These are phyloP conservation scores for Aspergillus viridinutans DNA, from an alignment of 2,329 filamentous ascomycete species.

Conservation along the genomic window DNA sequence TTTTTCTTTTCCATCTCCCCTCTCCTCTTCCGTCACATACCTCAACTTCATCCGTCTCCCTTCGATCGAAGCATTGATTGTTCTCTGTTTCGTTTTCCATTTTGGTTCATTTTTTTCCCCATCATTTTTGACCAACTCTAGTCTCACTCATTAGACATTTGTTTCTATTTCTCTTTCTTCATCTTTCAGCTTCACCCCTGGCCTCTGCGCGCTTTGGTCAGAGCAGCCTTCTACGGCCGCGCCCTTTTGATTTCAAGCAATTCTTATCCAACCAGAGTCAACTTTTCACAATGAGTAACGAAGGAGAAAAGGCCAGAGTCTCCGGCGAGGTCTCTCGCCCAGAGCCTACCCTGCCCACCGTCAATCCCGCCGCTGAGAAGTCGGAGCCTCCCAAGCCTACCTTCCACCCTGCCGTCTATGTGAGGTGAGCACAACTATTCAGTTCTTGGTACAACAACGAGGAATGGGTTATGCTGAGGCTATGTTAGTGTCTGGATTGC, in stretches of 20 bases:
- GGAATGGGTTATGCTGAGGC: conserved; percentile 12
- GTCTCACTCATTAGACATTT: conserved; percentile 20
- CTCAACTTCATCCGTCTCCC: conserved; percentile 3
- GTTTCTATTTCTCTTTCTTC: conserved; percentile 13
- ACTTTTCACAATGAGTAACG: conserved; percentile 53
- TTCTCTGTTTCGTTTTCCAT: conserved; percentile 1
- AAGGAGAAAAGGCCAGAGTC: conserved; percentile 75
- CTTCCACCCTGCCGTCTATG: conserved; percentile 82
- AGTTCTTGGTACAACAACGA: not conserved
- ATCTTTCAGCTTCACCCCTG: conserved; percentile 29
- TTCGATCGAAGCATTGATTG: not conserved
- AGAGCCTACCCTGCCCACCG: conserved; percentile 64
- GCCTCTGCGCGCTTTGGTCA: conserved; percentile 42
- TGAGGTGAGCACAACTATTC: conserved; percentile 48
- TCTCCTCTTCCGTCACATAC: conserved; percentile 4
- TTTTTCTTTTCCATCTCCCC: conserved; percentile 2
- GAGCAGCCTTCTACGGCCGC: conserved; percentile 41
- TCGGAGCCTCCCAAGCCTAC: conserved; percentile 58
- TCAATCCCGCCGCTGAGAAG: conserved; percentile 74
- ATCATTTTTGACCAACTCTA: conserved; percentile 20
- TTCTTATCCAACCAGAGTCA: conserved; percentile 43
- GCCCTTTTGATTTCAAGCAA: conserved; percentile 46
- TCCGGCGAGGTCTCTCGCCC: conserved; percentile 62
- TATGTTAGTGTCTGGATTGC: conserved; percentile 76
- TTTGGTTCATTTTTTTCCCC: conserved; percentile 1